phyloP scores from a whole-genome alignment of 164 flowering plant genomes.

The Kingdonia uniflora region DNA sequence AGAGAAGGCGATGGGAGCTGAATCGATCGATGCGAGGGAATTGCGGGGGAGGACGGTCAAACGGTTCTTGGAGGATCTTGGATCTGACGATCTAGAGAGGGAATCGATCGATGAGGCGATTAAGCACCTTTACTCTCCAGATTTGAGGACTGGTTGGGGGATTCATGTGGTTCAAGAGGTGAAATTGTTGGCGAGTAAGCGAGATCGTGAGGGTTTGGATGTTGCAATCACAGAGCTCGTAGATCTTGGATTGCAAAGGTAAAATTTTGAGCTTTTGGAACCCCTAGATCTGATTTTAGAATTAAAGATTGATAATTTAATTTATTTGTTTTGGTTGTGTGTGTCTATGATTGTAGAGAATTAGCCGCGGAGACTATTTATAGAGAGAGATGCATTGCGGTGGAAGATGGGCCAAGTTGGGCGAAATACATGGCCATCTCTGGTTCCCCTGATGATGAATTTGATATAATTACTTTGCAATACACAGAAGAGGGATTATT shows the following conservation, averaged over 20 bases:
- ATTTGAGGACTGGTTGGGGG: constrained; percentile 91
- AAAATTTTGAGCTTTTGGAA: too few species aligned
- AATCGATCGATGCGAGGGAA: constrained; percentile 43
- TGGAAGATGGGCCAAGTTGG: constrained; percentile 75
- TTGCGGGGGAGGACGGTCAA: constrained; percentile 62
- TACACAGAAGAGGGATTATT: constrained; percentile 89
- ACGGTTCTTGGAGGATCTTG: constrained; percentile 65
- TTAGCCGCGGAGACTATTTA: constrained; percentile 81
- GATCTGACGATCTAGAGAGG: constrained; percentile 30
- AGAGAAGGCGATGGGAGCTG: constrained; percentile 36
- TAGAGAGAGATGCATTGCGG: constrained; percentile 76
- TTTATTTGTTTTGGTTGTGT: not conserved
- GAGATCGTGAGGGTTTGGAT: constrained; percentile 53
- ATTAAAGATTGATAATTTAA: not conserved
- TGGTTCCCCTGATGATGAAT: constrained; percentile 72
- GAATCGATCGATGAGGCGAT: constrained; percentile 35
- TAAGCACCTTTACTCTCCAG: constrained; percentile 70
- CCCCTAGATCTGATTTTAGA: not conserved
- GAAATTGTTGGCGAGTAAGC: constrained; percentile 70
- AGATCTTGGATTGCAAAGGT: constrained; percentile 69
- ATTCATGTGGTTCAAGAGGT: constrained; percentile 88
- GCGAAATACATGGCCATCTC: constrained; percentile 88
- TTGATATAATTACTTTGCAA: constrained; percentile 77
- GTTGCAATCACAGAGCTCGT: constrained; percentile 61
- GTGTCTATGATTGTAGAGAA: constrained; percentile 38